Conservation (phyloP, 2,329 filamentous ascomycete species). For the Elsinoe batatas region DNA sequence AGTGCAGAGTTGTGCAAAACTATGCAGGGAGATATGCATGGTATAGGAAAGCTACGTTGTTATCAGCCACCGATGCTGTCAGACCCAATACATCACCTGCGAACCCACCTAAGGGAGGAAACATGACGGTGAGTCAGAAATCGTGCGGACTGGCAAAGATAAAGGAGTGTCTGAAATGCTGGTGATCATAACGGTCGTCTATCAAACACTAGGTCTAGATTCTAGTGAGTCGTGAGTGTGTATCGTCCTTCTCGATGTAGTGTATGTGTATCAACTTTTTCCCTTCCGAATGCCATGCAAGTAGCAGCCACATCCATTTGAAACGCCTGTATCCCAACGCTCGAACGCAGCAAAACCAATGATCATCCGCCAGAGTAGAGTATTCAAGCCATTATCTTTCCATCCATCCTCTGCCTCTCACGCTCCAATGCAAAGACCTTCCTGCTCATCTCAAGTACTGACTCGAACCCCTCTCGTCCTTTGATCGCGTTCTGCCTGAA, state of each 20-base stretch:
- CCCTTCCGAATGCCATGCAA: background rate
- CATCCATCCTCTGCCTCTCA: constrained; percentile 41
- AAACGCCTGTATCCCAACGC: constrained; percentile 7
- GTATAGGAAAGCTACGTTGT: background rate
- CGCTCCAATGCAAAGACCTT: constrained; percentile 85
- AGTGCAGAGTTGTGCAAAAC: background rate
- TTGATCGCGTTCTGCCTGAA: constrained; percentile 88
- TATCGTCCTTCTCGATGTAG: background rate
- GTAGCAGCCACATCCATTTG: background rate
- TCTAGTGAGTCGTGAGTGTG: background rate
- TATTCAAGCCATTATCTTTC: constrained; percentile 12
- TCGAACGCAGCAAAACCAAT: constrained; percentile 3
- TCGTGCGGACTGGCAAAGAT: background rate
- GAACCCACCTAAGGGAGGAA: too few species aligned
- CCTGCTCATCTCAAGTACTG: constrained; percentile 85
- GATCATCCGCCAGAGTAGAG: background rate
- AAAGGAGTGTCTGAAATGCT: background rate
- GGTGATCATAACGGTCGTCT: background rate
- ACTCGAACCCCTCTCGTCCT: constrained; percentile 90
- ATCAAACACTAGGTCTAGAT: constrained; percentile 8
- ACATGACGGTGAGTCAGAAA: too few species aligned
- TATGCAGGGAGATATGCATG: background rate
- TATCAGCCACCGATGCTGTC: background rate
- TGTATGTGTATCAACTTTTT: background rate
- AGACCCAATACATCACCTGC: background rate